Conservation (phyloP, 2,329 filamentous ascomycete species). For the Ascosphaera apis region DNA sequence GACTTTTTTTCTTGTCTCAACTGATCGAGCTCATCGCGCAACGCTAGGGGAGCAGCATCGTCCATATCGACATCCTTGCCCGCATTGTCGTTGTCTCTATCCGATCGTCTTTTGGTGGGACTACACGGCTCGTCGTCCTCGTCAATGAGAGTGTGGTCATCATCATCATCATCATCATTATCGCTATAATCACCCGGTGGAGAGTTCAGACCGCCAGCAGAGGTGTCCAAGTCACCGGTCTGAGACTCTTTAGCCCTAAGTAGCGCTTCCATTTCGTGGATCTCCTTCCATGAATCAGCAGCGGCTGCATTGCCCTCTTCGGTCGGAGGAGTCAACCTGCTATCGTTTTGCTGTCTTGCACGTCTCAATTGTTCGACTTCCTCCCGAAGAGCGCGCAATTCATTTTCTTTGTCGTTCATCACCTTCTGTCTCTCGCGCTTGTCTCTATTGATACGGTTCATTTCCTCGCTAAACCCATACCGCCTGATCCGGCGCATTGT, state of each 20-base stretch:
- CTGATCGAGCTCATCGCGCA: conserved; percentile 17
- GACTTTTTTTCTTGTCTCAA: conserved; percentile 17
- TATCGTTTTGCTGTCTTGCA: conserved; percentile 2
- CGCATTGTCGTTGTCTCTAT: not conserved
- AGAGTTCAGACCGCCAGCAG: too few species aligned
- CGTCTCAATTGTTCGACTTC: conserved; percentile 9
- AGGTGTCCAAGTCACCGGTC: too few species aligned
- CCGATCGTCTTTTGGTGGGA: not conserved
- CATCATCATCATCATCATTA: not conserved
- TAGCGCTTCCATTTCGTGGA: conserved; percentile 7
- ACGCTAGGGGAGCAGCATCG: conserved; percentile 1
- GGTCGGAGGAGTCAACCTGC: not conserved
- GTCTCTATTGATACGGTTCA: conserved; percentile 21
- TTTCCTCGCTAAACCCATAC: conserved; percentile 23
- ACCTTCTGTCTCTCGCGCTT: conserved; percentile 11
- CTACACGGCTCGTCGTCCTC: too few species aligned
- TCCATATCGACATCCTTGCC: not conserved
- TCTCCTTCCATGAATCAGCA: conserved; percentile 3
- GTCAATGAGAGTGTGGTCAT: not conserved
- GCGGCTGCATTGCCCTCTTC: not conserved
- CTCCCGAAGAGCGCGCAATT: conserved; percentile 10
- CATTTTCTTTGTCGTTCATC: conserved; percentile 11
- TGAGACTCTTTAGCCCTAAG: too few species aligned
- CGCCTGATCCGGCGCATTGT: conserved; percentile 21
- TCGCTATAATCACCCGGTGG: not conserved